A percentile compares a stretch with the other conserved stretches of the same genome.
Evolutionary conservation across 2,329 filamentous ascomycete genomes (phyloP).

Genomic region (Paracoccidioides brasiliensis): DNA sequence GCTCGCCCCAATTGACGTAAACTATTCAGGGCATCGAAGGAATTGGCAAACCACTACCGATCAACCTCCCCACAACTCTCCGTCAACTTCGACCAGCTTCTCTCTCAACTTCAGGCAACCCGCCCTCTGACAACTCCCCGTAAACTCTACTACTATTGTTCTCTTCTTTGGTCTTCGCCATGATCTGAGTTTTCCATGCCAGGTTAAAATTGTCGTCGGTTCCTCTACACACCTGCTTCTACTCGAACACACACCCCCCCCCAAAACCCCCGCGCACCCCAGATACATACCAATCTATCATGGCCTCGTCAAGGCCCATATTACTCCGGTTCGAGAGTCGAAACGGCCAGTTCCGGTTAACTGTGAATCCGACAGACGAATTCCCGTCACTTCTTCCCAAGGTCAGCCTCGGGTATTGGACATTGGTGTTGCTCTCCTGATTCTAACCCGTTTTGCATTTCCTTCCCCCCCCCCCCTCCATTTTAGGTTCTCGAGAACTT

Average conservation of each 20-base stretch:
- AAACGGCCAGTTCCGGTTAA: conserved; percentile 83
- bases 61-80: not conserved
- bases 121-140: not conserved
- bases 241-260: too few relatives aligned
- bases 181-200: not conserved
- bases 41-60: too few relatives aligned
- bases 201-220: not conserved
- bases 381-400: conserved; percentile 48
- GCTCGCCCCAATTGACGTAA: not conserved
- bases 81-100: not conserved
- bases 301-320: conserved; percentile 43
- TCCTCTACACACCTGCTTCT: not conserved
- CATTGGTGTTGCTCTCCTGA: not conserved
- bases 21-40: too few relatives aligned
- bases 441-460: not conserved
- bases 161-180: not conserved
- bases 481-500: conserved; percentile 47
- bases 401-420: conserved; percentile 18
- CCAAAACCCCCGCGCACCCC: too few relatives aligned
- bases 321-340: conserved; percentile 78
- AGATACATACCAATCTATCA: conserved; percentile 8
- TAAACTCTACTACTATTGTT: not conserved
- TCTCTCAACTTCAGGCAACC: not conserved
- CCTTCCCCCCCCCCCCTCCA: too few relatives aligned
- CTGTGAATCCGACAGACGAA: conserved; percentile 57